Evolutionary conservation across 495 filamentous ascomycete species (phyloP), one percentile per base, ranked within the genome.

Genomic region (Penicillium parvum): DNA sequence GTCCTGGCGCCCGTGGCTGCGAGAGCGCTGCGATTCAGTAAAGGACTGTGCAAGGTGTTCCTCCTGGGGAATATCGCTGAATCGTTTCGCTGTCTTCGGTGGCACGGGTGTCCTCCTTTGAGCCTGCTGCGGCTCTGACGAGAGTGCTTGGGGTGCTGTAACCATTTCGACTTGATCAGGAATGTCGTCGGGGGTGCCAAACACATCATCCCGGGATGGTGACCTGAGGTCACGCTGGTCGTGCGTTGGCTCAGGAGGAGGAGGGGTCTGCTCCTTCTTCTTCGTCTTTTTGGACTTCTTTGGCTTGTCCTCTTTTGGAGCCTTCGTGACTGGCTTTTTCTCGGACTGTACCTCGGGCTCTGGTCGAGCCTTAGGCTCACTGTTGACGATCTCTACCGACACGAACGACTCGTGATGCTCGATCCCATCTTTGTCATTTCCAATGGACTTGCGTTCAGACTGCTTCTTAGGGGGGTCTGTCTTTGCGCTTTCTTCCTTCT

Each of bases 271-370:
- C 14, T 47, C 38, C 27, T 58, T 52, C 43, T 64, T 69, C 22
- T 60, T 64, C 2, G 59, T 47, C 52, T 79, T 78, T 52, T 76
- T 81, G 18, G 64, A 59, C 37, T 73, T 76, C 34, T 74, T 79
- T 7, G 68, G 61, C 25, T 68, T 61, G 17, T 63, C 68, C 55
- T 57, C 61, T 62, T 76, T 58, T 61, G 15, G 43, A 47, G 4
- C 60, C 43, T 63, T 70, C 19, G 56, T 54, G 12, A 40, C 35
- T 27, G 48, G 40, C 32, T 69, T 63, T 37, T 49, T 53, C 12
- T 36, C 45, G 1, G 50, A 37, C 42, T 68, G 64, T 18, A 48
- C 47, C 47, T 67, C 63, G 5, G 61, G 55, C 42, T 74, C 41
- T 12, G 37, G 36, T 29, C 18, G 21, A 34, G 30, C 8, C 23